These are phyloP conservation scores for Herpotrichia juniperi DNA, from an alignment of 2,329 filamentous ascomycete genomes.

Conservation along the genomic window DNA sequence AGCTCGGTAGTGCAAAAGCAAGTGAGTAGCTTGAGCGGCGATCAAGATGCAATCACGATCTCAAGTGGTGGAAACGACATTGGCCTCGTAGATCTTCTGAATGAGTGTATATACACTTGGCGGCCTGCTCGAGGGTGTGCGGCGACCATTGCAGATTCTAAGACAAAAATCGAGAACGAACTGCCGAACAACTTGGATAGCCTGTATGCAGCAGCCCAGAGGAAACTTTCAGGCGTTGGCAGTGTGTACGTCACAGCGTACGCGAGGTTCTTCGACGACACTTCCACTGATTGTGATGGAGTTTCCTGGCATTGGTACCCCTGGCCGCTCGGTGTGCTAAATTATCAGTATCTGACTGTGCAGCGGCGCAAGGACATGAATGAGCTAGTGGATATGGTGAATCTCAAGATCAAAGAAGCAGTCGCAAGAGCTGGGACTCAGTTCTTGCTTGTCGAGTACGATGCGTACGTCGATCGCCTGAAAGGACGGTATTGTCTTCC, in stretches of 20 bases:
- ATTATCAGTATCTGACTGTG: slow-evolving; percentile 2
- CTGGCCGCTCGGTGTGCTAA: neutral
- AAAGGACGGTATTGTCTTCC: slow-evolving; percentile 5
- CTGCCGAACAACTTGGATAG: neutral
- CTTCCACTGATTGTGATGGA: neutral
- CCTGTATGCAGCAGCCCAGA: neutral
- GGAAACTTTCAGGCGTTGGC: neutral
- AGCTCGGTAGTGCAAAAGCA: no score
- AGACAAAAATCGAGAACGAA: neutral
- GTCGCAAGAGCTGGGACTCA: slow-evolving; percentile 2
- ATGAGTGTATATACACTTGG: slow-evolving; percentile 5
- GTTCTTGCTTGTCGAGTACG: slow-evolving; percentile 5
- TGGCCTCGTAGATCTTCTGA: slow-evolving; percentile 3
- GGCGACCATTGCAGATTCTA: neutral
- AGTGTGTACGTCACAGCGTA: neutral
- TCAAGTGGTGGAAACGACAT: slow-evolving; percentile 5
- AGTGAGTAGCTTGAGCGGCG: no score
- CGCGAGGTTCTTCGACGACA: neutral
- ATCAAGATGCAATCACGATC: slow-evolving; percentile 3
- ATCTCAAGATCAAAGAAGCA: neutral
- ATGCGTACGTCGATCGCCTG: neutral
- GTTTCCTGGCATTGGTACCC: slow-evolving; percentile 1
- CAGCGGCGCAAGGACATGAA: neutral
- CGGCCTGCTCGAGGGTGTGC: neutral
- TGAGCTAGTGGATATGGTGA: slow-evolving; percentile 4